Base-by-base conservation (phyloP, 208 protist species). In the Endotrypanum monterogeii region DNA sequence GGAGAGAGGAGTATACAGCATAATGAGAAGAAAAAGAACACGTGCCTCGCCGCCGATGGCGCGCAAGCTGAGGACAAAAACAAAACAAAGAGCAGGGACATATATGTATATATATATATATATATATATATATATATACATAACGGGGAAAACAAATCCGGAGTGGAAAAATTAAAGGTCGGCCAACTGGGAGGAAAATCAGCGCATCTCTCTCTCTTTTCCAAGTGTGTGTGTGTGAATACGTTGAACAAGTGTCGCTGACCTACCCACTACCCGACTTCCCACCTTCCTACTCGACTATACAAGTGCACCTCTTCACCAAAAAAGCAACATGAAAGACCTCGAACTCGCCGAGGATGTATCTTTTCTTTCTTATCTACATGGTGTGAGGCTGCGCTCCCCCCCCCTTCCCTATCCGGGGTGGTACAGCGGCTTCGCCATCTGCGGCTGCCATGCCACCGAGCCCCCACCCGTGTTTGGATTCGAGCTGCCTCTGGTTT, bases 371-470 rank as follows among this genome's bases (percentile, higher is more conserved):
- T 28, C 23, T 63, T 37, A 5, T 23, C 20, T 20, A 63, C 35
- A 3, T 18, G 9, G 16, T 63, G 35, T 6, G 35, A 14, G 7
- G 20, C 16, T 0, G 35, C 44, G 44, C 44, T 11, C 35, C 58
- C 35, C 14, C 39, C 9, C 20, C 20, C 18, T 6, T 18, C 23
- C 8, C 48, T 79, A 81, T 54, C 72, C 75, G 20, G 75, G 79
- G 41, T 73, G 58, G 54, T 84, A 84, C 69, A 79, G 78, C 11
- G 79, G 73, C 44, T 77, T 74, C 46, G 80, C 74, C 14, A 68
- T 70, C 30, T 84, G 77, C 1, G 87, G 84, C 73, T 85, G 56
- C 89, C 89, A 94, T 37, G 86, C 89, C 62, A 76, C 70, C 30
- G 67, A 50, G 25, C 62, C 44, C 7, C 77, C 70, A n/a, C 71